A percentile compares a stretch with the other conserved stretches of the same genome.
Conservation (phyloP, 1,284 basidiomycete species). For the Ceratobasidium sp. region DNA sequence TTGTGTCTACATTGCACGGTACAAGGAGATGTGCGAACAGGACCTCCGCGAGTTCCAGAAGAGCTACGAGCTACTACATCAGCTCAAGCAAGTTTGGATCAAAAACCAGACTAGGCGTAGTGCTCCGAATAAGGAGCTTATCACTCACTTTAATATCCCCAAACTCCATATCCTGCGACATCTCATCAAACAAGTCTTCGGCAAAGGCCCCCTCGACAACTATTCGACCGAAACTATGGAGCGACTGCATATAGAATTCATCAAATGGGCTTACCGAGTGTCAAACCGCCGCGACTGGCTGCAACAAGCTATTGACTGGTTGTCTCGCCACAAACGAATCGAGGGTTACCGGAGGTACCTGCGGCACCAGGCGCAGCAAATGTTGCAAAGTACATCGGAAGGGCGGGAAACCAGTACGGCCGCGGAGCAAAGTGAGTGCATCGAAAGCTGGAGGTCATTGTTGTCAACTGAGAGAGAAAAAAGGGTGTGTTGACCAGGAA, state of each 20-base stretch:
- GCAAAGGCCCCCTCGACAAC: no score
- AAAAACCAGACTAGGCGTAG: no score
- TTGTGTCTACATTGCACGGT: no score
- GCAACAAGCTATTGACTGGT: constrained; percentile 40
- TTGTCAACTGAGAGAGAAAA: neutral
- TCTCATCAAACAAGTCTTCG: no score
- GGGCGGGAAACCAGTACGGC: neutral
- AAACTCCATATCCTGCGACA: no score
- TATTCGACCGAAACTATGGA: no score
- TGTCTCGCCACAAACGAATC: constrained; percentile 5
- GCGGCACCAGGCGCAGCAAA: neutral
- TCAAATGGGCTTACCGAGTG: constrained; percentile 42
- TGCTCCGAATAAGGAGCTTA: neutral
- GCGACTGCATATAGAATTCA: constrained; percentile 38
- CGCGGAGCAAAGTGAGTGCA: neutral
- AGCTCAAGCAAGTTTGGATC: no score
- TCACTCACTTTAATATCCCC: constrained; percentile 20
- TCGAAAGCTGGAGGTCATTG: neutral
- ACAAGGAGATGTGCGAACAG: no score
- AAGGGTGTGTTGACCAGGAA: neutral
- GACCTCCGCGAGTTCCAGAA: neutral
- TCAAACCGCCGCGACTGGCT: constrained; percentile 32
- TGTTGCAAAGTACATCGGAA: neutral
- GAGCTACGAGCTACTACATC: neutral
- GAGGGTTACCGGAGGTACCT: neutral